A percentile compares a stretch with the other conserved stretches of the same genome.
phyloP scores from a whole-genome alignment of 495 filamentous ascomycete species.

The Neurospora sp. region DNA sequence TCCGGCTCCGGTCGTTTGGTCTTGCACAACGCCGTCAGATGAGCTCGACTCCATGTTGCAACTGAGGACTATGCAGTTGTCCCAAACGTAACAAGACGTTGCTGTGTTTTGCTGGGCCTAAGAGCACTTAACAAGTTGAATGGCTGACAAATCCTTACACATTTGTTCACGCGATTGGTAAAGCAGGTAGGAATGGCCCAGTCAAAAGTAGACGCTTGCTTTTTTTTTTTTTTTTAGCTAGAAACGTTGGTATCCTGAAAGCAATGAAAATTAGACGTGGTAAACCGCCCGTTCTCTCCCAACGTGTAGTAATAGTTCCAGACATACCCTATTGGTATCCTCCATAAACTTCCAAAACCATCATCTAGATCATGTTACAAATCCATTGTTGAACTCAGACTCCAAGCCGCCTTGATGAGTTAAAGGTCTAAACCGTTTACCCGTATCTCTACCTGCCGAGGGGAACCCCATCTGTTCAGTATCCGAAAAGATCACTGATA shows the following conservation, averaged over 20 bases:
- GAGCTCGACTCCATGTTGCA: background rate
- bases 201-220: background rate
- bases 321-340: background rate
- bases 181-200: background rate
- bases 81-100: background rate
- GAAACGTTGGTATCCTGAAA: background rate
- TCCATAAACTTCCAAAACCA: background rate
- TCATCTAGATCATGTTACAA: background rate
- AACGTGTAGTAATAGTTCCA: background rate
- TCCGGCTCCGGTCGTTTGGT: background rate
- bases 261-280: background rate
- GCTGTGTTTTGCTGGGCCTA: background rate
- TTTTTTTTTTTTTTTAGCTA: background rate
- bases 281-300: background rate
- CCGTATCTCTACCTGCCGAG: background rate
- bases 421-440: background rate
- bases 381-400: background rate
- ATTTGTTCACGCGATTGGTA: background rate
- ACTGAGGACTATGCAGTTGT: background rate
- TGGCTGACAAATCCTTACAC: background rate
- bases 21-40: background rate
- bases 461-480: background rate
- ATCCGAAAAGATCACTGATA: slow-evolving; percentile 9
- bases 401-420: background rate
- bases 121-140: background rate